Evolutionary conservation across 306 rosid species (phyloP).

Genomic region (Begonia loranthoides): DNA sequence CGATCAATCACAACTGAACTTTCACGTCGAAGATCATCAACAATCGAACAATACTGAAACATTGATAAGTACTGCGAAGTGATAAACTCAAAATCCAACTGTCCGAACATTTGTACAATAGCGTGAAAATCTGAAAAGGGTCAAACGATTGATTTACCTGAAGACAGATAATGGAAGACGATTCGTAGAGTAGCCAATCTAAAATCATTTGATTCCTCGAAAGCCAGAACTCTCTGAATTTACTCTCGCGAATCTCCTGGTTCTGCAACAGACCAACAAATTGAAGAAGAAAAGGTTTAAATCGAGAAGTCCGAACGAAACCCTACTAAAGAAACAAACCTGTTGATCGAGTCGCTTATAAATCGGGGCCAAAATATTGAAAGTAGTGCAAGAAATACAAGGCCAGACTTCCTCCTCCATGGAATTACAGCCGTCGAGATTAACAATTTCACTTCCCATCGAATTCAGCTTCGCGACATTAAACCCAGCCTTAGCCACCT

Average conservation of each 20-base stretch:
- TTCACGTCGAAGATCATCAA: too few relatives aligned
- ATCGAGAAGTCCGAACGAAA: too few relatives aligned
- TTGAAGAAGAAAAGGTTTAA: neutral
- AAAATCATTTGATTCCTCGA: conserved; percentile 73
- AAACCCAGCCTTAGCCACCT: conserved; percentile 39
- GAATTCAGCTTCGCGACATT: conserved; percentile 22
- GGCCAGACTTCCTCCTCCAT: conserved; percentile 18
- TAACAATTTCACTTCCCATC: conserved; percentile 24
- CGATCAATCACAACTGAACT: too few relatives aligned
- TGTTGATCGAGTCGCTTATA: conserved; percentile 69
- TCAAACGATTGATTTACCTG: conserved; percentile 42
- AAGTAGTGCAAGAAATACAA: conserved; percentile 80
- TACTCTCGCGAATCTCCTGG: conserved; percentile 66
- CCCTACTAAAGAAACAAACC: conserved; percentile 20
- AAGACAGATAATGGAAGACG: conserved; percentile 89
- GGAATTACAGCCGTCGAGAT: neutral
- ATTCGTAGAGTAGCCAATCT: conserved; percentile 66
- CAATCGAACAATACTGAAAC: too few relatives aligned
- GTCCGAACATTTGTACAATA: conserved; percentile 61
- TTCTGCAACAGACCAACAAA: conserved; percentile 29
- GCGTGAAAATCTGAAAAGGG: conserved; percentile 2
- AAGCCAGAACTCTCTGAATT: conserved; percentile 58
- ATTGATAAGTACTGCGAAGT: too few relatives aligned
- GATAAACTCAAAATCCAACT: too few relatives aligned
- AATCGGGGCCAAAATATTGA: conserved; percentile 96